phyloP scores from a whole-genome alignment of 257 asterid genomes.

The Capsicum chinense region DNA sequence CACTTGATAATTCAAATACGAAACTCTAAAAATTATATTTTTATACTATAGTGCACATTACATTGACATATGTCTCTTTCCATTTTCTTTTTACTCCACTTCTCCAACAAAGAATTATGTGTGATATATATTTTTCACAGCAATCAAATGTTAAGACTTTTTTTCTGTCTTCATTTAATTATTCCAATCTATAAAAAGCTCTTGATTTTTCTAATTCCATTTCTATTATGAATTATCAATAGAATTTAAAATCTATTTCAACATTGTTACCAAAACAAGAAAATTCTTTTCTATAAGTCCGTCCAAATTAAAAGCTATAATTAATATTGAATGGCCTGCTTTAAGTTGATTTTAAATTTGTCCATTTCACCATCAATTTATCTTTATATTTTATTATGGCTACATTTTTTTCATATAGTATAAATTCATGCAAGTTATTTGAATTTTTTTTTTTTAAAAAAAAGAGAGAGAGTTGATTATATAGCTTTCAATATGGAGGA shows the following conservation, averaged over 20 bases:
- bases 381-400: background rate
- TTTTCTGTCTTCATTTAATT: no score
- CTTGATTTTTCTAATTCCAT: background rate
- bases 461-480: background rate
- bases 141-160: no score
- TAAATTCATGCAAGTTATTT: slow-evolving; percentile 22
- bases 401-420: background rate
- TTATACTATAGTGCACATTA: no score
- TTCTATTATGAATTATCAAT: background rate
- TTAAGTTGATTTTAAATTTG: background rate
- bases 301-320: background rate
- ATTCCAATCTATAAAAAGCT: background rate
- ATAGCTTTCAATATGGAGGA: slow-evolving; percentile 43
- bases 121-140: no score
- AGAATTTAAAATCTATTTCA: background rate
- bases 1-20: no score
- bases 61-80: no score
- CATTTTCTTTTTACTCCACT: no score
- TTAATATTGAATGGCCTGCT: background rate
- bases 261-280: background rate
- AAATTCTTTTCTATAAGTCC: background rate
- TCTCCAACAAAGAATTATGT: no score
- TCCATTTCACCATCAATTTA: slow-evolving; percentile 1
- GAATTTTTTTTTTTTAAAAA: no score
- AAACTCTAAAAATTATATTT: no score